Evolutionary conservation across 2,329 filamentous ascomycete genomes (phyloP).

Genomic region (Orbilia oligospora): DNA sequence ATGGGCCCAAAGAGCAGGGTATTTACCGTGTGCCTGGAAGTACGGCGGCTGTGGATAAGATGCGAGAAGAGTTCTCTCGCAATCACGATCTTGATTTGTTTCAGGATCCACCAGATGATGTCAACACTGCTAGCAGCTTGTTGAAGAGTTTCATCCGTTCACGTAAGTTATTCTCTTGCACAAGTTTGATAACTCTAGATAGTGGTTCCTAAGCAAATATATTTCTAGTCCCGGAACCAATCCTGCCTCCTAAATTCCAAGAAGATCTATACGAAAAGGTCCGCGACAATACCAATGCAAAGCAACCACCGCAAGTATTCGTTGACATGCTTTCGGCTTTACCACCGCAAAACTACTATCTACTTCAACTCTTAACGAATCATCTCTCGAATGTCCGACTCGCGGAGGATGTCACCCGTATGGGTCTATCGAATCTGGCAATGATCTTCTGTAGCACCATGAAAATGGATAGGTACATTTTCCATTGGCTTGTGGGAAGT

Average conservation of each 20-base stretch:
- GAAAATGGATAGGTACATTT: constrained; percentile 64
- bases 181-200: background rate
- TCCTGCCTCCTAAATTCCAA: constrained; percentile 63
- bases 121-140: constrained; percentile 64
- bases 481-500: constrained; percentile 64
- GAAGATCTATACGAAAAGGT: constrained; percentile 64
- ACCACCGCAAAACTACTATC: constrained; percentile 64
- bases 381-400: constrained; percentile 63
- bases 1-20: constrained; percentile 64
- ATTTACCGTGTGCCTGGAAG: constrained; percentile 64
- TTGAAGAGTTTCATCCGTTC: constrained; percentile 64
- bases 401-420: constrained; percentile 64
- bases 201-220: constrained; percentile 8
- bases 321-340: constrained; percentile 63
- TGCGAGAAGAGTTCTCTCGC: constrained; percentile 64
- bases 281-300: constrained; percentile 63
- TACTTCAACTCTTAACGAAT: constrained; percentile 64
- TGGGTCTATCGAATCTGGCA: constrained; percentile 64
- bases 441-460: constrained; percentile 65
- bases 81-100: constrained; percentile 64
- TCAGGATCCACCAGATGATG: constrained; percentile 64
- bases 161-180: constrained; percentile 53
- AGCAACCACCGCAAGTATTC: constrained; percentile 63
- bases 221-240: constrained; percentile 62
- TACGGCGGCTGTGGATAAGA: constrained; percentile 64